Evolutionary conservation across 2,329 filamentous ascomycete genomes (phyloP).

Genomic region (Alternaria alternata): DNA sequence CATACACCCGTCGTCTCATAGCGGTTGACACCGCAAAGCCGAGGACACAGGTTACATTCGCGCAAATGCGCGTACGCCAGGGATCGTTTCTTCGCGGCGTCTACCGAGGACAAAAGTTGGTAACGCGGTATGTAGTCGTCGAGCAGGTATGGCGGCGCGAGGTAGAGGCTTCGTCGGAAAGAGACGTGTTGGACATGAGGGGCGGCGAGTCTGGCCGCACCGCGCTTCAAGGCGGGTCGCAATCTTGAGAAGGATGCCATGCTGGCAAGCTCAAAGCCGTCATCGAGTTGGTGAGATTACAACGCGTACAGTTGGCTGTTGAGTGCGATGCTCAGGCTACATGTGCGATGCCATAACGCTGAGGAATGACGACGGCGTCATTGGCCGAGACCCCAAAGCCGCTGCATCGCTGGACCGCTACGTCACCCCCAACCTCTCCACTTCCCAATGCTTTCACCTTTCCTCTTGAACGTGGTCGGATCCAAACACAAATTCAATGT

Average conservation of each 20-base stretch:
- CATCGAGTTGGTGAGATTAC: not conserved
- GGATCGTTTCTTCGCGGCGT: conserved; percentile 77
- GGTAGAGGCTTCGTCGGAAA: conserved; percentile 53
- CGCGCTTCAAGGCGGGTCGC: conserved; percentile 21
- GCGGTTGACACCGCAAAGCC: conserved; percentile 80
- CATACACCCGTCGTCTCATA: conserved; percentile 81
- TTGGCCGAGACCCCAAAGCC: conserved; percentile 15
- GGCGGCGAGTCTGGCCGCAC: not conserved
- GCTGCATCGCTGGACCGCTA: not conserved
- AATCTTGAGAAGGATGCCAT: conserved; percentile 17
- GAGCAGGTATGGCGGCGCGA: conserved; percentile 73
- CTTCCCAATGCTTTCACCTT: not conserved
- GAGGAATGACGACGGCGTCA: conserved; percentile 8
- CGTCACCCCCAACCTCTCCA: not conserved
- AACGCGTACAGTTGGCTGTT: not conserved
- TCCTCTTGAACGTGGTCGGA: not conserved
- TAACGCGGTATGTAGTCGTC: conserved; percentile 78
- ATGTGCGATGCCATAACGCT: not conserved
- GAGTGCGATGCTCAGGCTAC: not conserved
- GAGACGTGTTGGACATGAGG: not conserved
- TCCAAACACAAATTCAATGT: not conserved
- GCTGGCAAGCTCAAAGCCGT: not conserved
- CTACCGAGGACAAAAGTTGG: conserved; percentile 70
- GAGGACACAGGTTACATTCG: conserved; percentile 83
- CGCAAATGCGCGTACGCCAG: conserved; percentile 76